phyloP scores from a whole-genome alignment of 2,329 filamentous ascomycete species.

The Plectosphaerella sp. region DNA sequence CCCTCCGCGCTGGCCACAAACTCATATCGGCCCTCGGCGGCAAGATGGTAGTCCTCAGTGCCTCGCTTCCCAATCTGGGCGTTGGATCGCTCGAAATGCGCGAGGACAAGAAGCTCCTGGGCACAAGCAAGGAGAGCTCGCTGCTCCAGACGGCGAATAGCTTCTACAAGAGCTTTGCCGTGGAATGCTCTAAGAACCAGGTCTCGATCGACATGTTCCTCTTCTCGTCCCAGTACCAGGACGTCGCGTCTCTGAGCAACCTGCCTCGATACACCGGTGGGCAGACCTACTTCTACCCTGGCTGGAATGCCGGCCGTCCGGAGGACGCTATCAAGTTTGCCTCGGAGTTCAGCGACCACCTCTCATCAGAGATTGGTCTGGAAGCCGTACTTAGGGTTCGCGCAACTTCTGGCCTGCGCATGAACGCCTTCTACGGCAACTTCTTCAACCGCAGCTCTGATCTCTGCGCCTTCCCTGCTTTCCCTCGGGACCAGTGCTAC shows the following conservation, averaged over 20 bases:
- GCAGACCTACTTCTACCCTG: slow-evolving; percentile 97
- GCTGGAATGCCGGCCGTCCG: slow-evolving; percentile 88
- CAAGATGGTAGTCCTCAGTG: slow-evolving; percentile 88
- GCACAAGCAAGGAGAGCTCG: slow-evolving; percentile 84
- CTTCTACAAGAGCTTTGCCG: slow-evolving; percentile 98
- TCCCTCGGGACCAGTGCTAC: slow-evolving; percentile 94
- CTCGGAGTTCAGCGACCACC: slow-evolving; percentile 90
- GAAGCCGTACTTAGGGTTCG: slow-evolving; percentile 94
- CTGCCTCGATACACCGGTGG: slow-evolving; percentile 93
- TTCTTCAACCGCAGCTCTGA: slow-evolving; percentile 99
- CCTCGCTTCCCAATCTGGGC: slow-evolving; percentile 85
- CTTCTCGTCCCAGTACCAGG: slow-evolving; percentile 93
- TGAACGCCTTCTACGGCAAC: slow-evolving; percentile 98
- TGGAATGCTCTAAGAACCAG: slow-evolving; percentile 98
- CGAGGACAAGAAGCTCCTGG: slow-evolving; percentile 93
- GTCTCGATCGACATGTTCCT: slow-evolving; percentile 98
- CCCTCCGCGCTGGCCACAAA: slow-evolving; percentile 88
- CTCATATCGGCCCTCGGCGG: slow-evolving; percentile 91
- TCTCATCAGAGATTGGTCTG: slow-evolving; percentile 93
- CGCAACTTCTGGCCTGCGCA: slow-evolving; percentile 88
- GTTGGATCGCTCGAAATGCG: slow-evolving; percentile 87
- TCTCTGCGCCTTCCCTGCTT: slow-evolving; percentile 94
- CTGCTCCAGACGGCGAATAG: slow-evolving; percentile 89
- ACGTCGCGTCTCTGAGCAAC: slow-evolving; percentile 94
- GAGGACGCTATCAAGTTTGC: slow-evolving; percentile 99